Evolutionary conservation across 768 basidiomycete species (phyloP).

Genomic region (Butyriboletus loyo): DNA sequence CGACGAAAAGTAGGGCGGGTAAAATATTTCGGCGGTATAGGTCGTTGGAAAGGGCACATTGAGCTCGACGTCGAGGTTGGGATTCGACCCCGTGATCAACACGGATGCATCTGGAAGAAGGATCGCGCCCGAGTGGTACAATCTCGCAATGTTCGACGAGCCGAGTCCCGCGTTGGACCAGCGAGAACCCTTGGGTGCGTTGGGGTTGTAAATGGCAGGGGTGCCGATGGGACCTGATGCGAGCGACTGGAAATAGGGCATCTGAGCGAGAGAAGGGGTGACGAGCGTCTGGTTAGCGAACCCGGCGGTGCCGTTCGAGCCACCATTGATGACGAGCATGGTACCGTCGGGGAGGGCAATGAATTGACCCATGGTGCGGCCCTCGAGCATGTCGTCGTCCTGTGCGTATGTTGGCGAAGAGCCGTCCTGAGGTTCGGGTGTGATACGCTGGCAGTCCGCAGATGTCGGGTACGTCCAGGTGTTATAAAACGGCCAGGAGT

Average conservation of each 20-base stretch:
- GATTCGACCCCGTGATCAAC: conserved; percentile 89
- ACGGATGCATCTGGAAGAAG: conserved; percentile 86
- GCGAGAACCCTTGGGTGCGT: conserved; percentile 62
- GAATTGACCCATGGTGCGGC: conserved; percentile 91
- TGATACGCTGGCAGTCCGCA: conserved; percentile 75
- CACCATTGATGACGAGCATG: conserved; percentile 82
- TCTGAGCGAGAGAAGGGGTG: conserved; percentile 40
- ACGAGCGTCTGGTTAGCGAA: conserved; percentile 59
- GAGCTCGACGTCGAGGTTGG: conserved; percentile 78
- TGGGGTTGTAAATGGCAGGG: conserved; percentile 84
- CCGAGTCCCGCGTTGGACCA: conserved; percentile 69
- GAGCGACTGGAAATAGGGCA: conserved; percentile 72
- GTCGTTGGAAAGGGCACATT: conserved; percentile 67
- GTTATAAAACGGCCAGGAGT: conserved; percentile 67
- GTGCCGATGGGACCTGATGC: conserved; percentile 75
- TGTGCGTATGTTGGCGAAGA: conserved; percentile 56
- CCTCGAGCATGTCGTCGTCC: conserved; percentile 73
- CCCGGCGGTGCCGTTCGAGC: conserved; percentile 82
- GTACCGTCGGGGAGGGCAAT: conserved; percentile 78
- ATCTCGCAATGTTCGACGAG: conserved; percentile 63
- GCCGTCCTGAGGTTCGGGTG: conserved; percentile 77
- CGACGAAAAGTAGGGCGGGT: conserved; percentile 83
- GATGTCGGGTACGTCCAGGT: conserved; percentile 73
- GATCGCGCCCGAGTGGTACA: conserved; percentile 93
- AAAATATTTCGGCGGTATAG: conserved; percentile 85